Base-by-base conservation (phyloP, 176 grass and related monocot species). In the Puccinellia tenuiflora region DNA sequence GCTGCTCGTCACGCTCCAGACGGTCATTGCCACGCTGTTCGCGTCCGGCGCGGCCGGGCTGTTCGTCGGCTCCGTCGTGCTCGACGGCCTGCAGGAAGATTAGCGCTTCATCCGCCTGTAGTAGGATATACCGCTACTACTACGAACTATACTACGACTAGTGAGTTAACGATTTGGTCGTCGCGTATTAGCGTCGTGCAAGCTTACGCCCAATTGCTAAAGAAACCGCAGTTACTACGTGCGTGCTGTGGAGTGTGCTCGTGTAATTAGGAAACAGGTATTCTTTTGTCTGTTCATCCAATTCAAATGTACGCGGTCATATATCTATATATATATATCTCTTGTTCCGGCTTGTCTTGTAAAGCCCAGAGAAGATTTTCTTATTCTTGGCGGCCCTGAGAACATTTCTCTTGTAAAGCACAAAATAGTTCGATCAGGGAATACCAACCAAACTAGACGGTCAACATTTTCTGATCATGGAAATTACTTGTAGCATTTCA, bases 11-110 rank as follows among this genome's bases (percentile, higher is more conserved):
- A 84, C 84, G 0, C 47, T 26, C 5, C 93, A 98, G 90, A 67
- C 81, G 45, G 62, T 85, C 81, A 7, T 96, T 11, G 93, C 96
- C 0, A 65, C 89, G 6, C 46, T 81, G 5, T 86, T 99, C 48
- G 76, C 53, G 7, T 54, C 90, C 2, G 93, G 37, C 5, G 91
- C 91, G 12, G 91, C 83, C 9, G 96, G 93, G 6, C 79, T 99
- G 34, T 92, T 99, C 84, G 83, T 93, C 0, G 96, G 93, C 0
- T 93, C 96, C 11, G 83, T 96, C 82, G 81, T 99, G 55, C 91
- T 99, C 46, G 93, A 85, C 25, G 93, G 93, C 4, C 86, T 99
- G 75, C 96, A 99, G 83, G 92, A 96, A 25, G 68, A 72, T 28
- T 72, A 72, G 40, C 14, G 7, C 40, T 46, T 9, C 61, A 18